Evolutionary conservation across 345 rosid genomes (phyloP).

Genomic region (Corymbia maculata): DNA sequence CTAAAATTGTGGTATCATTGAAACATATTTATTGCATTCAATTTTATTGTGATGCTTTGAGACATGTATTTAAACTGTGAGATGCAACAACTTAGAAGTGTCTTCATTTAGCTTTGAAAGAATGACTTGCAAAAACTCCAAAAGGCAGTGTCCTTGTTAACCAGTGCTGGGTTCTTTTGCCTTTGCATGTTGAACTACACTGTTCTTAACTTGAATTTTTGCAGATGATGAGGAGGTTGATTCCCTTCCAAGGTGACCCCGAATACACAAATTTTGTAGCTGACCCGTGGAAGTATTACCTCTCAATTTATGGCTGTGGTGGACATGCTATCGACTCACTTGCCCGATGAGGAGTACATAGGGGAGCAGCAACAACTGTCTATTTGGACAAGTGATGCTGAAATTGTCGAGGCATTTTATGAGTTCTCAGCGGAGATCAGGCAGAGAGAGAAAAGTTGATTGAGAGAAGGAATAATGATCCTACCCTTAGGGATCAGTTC

Average conservation of each 20-base stretch:
- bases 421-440: slow-evolving; percentile 63
- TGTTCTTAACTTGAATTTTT: no score
- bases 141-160: no score
- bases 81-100: no score
- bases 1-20: background rate
- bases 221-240: slow-evolving; percentile 73
- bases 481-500: slow-evolving; percentile 51
- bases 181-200: no score
- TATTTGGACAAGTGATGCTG: slow-evolving; percentile 68
- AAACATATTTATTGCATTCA: no score
- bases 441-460: slow-evolving; percentile 74
- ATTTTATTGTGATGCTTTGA: no score
- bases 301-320: slow-evolving; percentile 92
- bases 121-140: no score
- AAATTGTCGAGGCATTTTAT: slow-evolving; percentile 65
- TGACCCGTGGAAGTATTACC: slow-evolving; percentile 75
- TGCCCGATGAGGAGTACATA: slow-evolving; percentile 88
- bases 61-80: no score
- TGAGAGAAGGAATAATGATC: slow-evolving; percentile 62
- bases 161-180: no score
- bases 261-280: slow-evolving; percentile 46
- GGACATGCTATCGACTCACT: slow-evolving; percentile 85
- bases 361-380: slow-evolving; percentile 89
- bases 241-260: slow-evolving; percentile 69
- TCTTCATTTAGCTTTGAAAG: no score